phyloP scores from a whole-genome alignment of 129 eudicot species.

The Flaveria brownii region DNA sequence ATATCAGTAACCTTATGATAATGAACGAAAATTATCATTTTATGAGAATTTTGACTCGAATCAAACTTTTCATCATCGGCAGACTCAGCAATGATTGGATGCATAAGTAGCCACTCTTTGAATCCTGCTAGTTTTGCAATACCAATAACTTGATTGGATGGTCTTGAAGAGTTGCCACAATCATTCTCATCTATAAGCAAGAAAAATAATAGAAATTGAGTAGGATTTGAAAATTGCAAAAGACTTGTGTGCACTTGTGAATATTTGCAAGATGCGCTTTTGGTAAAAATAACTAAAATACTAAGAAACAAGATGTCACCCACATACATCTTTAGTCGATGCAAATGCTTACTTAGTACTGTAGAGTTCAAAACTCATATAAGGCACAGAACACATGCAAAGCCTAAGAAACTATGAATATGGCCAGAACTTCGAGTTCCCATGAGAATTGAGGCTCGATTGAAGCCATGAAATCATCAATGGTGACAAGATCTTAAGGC shows the following conservation, averaged over 20 bases:
- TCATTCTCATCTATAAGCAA: constrained; percentile 39
- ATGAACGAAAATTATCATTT: constrained; percentile 95
- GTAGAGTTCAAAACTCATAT: neutral
- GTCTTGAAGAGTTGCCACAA: constrained; percentile 35
- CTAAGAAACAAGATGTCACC: constrained; percentile 3
- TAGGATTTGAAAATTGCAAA: neutral
- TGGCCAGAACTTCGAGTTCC: constrained; percentile 14
- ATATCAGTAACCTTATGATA: constrained; percentile 84
- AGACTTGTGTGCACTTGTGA: neutral
- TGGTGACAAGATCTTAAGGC: constrained; percentile 15
- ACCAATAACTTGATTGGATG: constrained; percentile 63
- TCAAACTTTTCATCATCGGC: constrained; percentile 47
- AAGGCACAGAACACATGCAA: constrained; percentile 9
- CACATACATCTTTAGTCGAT: neutral
- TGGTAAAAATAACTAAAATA: neutral
- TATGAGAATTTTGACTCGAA: constrained; percentile 60
- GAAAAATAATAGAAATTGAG: constrained; percentile 4
- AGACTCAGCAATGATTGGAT: constrained; percentile 67
- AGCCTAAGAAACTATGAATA: constrained; percentile 13
- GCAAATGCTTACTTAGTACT: constrained; percentile 10
- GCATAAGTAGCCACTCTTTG: constrained; percentile 87
- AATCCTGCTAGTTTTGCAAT: constrained; percentile 83
- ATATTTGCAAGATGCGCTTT: neutral
- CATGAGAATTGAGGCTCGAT: constrained; percentile 1
- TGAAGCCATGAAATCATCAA: constrained; percentile 9